phyloP scores from a whole-genome alignment of 148 eudicot species.

The Persicaria tinctoria region DNA sequence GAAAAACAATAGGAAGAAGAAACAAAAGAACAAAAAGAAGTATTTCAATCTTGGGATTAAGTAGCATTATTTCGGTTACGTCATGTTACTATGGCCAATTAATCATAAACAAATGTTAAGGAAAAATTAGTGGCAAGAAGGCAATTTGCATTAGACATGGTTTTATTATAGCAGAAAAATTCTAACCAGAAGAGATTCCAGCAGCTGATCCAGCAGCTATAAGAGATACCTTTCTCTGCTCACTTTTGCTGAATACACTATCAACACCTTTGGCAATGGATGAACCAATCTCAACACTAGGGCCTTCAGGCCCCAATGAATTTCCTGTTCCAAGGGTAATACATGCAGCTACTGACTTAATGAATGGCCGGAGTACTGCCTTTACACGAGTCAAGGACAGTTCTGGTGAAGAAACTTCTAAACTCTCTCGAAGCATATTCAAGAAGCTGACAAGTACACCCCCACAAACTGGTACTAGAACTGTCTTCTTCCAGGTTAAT shows the following conservation, averaged over 20 bases:
- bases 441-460: constrained; percentile 61
- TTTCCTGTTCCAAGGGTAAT: constrained; percentile 90
- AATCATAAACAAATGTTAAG: background rate
- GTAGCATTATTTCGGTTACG: background rate
- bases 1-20: background rate
- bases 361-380: constrained; percentile 44
- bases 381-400: constrained; percentile 21
- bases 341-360: constrained; percentile 79
- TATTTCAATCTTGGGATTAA: background rate
- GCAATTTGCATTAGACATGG: background rate
- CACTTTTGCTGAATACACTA: constrained; percentile 31
- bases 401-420: constrained; percentile 36
- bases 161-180: constrained; percentile 24
- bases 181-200: constrained; percentile 90
- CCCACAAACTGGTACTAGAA: constrained; percentile 74
- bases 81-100: background rate
- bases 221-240: constrained; percentile 54
- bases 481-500: constrained; percentile 46
- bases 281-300: constrained; percentile 90
- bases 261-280: constrained; percentile 78
- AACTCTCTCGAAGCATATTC: constrained; percentile 43
- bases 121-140: background rate
- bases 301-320: constrained; percentile 96
- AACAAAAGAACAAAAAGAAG: background rate
- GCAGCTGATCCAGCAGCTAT: constrained; percentile 96